These are phyloP conservation scores for Porosira glacialis DNA, from an alignment of 352 stramenopile species.

Conservation along the genomic window DNA sequence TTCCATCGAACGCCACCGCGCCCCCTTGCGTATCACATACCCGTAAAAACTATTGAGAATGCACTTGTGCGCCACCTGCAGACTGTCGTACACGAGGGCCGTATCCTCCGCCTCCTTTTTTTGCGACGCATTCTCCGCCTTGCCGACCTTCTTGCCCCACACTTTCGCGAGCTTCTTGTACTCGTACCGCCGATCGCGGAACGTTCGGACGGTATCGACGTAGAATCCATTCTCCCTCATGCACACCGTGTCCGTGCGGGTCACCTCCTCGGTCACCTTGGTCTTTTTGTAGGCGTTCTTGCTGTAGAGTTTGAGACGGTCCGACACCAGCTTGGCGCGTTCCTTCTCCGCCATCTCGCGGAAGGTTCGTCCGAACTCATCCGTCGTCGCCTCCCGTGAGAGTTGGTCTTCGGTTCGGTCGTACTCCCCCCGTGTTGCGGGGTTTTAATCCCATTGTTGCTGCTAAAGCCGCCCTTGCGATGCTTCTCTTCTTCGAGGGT, in stretches of 20 bases:
- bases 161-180: constrained; percentile 98
- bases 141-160: constrained; percentile 75
- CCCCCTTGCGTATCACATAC: constrained; percentile 99
- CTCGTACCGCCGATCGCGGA: constrained; percentile 98
- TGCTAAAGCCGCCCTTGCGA: too few relatives aligned
- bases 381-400: constrained; percentile 87
- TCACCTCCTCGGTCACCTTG: constrained; percentile 94
- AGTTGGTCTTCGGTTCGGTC: constrained; percentile 94
- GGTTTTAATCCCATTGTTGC: constrained; percentile 94
- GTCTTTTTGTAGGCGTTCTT: constrained; percentile 95
- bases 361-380: constrained; percentile 77
- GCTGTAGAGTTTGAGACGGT: constrained; percentile 86
- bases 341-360: constrained; percentile 62
- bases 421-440: constrained; percentile 91
- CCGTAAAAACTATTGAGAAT: constrained; percentile 99
- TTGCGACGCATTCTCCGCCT: constrained; percentile 80
- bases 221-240: constrained; percentile 99
- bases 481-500: too few relatives aligned
- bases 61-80: constrained; percentile 99
- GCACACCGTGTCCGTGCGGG: constrained; percentile 92
- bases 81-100: constrained; percentile 90
- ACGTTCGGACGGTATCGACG: constrained; percentile 97
- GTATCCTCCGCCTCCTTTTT: constrained; percentile 85
- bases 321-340: constrained; percentile 65
- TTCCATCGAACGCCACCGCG: constrained; percentile 98